Base-by-base conservation (phyloP, 2,329 filamentous ascomycete genomes). In the Madurella mycetomatis region DNA sequence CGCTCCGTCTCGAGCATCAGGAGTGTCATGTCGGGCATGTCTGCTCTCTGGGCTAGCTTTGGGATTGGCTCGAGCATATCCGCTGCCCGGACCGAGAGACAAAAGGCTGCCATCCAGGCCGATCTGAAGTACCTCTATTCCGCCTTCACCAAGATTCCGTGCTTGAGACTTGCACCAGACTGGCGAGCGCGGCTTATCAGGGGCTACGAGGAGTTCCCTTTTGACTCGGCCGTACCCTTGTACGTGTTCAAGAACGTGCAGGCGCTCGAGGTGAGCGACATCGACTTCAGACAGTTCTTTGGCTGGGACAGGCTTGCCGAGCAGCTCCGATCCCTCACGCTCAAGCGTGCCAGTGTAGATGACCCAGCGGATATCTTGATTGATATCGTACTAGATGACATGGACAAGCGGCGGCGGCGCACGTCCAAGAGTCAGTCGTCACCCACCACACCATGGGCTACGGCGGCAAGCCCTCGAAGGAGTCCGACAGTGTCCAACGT, bases 21-120 rank as follows among this genome's bases (percentile, higher is more conserved):
- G 69, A 97, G 92, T 70, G 92, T 96, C 66, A 92, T 97, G 88
- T 95, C 94, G 30, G 90, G 89, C 70, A 95, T 99, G 88, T 94
- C 91, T 54, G 86, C 89, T 13, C 76, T 97, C 44, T 97, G 92
- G 92, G 87, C 90, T 18, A 91, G 86, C 65, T 85, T 97, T 61
- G 88, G 92, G 19, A 82, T 96, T 30, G 85, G 85, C 56, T 86
- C 88, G 43, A 88, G 86, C 71, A 90, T 90, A 65, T 86, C 88
- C 41, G 83, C 84, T 47, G 87, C 90, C 60, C 89, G 92, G 68
- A 89, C 85, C 37, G 94, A 96, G 72, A 91, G 90, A 68, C 90
- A 94, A 69, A 95, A 95, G 72, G 87, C 86, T 54, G 87, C 90
- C 43, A 73, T 94, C 53, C 85, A 94, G 67, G 84, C 87, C 54